A percentile compares a stretch with the other conserved stretches of the same genome.
Evolutionary conservation across 2,329 filamentous ascomycete genomes (phyloP).

Genomic region (Phialocephala sp.): DNA sequence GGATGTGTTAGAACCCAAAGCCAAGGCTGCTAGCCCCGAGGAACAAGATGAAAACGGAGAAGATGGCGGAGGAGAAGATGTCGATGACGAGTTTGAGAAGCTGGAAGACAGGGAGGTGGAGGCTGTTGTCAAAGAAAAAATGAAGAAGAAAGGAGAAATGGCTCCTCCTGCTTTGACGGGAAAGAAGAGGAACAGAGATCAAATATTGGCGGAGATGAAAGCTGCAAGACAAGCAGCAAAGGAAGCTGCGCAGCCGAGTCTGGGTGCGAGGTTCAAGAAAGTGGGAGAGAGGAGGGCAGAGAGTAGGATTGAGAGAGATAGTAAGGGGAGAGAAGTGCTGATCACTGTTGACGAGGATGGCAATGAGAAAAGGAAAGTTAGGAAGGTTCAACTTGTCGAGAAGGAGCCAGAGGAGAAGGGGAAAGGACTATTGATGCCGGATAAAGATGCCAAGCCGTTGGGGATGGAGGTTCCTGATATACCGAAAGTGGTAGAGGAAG

Average conservation of each 20-base stretch:
- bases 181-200: constrained; percentile 67
- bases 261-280: constrained; percentile 69
- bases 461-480: constrained; percentile 71
- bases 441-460: constrained; percentile 61
- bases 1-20: constrained; percentile 43
- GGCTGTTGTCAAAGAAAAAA: constrained; percentile 55
- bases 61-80: constrained; percentile 47
- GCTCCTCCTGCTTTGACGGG: constrained; percentile 60
- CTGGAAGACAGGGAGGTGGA: constrained; percentile 61
- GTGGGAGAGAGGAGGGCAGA: constrained; percentile 61
- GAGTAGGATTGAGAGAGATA: constrained; percentile 65
- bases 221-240: constrained; percentile 66
- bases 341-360: constrained; percentile 71
- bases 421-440: constrained; percentile 55
- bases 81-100: constrained; percentile 71
- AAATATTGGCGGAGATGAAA: constrained; percentile 71
- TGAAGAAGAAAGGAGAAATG: constrained; percentile 63
- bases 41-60: constrained; percentile 41
- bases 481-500: constrained; percentile 52
- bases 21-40: constrained; percentile 35
- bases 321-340: constrained; percentile 65
- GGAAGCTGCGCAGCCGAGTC: constrained; percentile 52
- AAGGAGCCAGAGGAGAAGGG: constrained; percentile 45
- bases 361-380: constrained; percentile 68
- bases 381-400: constrained; percentile 54